phyloP scores from a whole-genome alignment of 139 green algal species.

The Coelastrella sp. region DNA sequence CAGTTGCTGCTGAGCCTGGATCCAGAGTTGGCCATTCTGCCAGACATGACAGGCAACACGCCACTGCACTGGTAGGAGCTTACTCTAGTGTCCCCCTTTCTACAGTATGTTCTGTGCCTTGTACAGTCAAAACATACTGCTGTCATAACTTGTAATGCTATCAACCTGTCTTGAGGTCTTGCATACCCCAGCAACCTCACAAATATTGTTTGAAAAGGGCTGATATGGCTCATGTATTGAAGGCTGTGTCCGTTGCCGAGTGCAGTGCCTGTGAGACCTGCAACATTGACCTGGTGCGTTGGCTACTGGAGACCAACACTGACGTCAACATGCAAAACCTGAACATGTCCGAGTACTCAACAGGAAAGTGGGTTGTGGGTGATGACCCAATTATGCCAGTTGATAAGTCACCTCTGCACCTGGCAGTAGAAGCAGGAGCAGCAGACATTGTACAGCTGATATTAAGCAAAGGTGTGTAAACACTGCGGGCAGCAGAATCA shows the following conservation, averaged over 20 bases:
- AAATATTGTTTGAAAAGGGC: too few relatives aligned
- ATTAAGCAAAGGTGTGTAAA: conserved; percentile 57
- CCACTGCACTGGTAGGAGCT: conserved; percentile 60
- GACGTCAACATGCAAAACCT: conserved; percentile 54
- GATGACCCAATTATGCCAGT: conserved; percentile 62
- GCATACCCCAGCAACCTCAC: too few relatives aligned
- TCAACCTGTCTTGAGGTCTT: background rate
- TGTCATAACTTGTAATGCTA: background rate
- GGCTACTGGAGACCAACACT: conserved; percentile 22
- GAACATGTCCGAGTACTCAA: conserved; percentile 45
- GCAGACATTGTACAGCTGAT: conserved; percentile 49
- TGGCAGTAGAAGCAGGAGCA: conserved; percentile 65
- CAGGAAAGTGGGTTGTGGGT: conserved; percentile 64
- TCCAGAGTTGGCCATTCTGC: conserved; percentile 54
- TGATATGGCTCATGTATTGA: background rate
- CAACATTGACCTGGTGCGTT: conserved; percentile 13
- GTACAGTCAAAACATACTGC: background rate
- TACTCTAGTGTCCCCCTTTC: conserved; percentile 48
- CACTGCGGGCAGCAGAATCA: background rate
- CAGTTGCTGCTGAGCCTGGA: conserved; percentile 60
- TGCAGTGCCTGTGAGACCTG: conserved; percentile 13
- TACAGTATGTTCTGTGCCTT: conserved; percentile 42
- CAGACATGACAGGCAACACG: conserved; percentile 63
- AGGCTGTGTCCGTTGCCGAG: background rate
- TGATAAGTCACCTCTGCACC: conserved; percentile 60